Percentiles rank a stretch among this genome's conserved stretches.
Conservation (phyloP, 345 rosid genomes). For the Melaleuca alternifolia region DNA sequence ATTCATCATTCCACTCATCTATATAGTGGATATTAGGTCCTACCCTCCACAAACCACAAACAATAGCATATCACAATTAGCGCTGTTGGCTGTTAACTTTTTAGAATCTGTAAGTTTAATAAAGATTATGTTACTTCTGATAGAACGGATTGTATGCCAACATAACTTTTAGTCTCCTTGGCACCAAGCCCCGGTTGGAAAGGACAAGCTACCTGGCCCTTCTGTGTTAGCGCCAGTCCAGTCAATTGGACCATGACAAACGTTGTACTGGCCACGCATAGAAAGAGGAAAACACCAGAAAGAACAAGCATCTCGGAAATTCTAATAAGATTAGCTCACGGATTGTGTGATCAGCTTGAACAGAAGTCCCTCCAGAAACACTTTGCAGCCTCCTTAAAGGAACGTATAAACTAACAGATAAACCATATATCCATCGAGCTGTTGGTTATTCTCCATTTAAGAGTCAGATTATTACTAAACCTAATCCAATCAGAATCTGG, state of each 20-base stretch:
- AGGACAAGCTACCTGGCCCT: not conserved
- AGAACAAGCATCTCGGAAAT: not conserved
- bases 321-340: not conserved
- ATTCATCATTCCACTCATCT: not conserved
- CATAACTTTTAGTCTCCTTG: not conserved
- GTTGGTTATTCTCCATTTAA: not conserved
- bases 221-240: not conserved
- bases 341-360: not conserved
- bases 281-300: not conserved
- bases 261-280: not conserved
- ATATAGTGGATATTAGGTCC: not conserved
- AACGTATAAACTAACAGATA: not conserved
- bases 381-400: not conserved
- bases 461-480: not conserved
- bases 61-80: not conserved
- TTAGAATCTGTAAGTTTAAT: not conserved
- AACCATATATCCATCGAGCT: not conserved
- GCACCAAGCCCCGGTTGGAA: not conserved
- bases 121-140: not conserved
- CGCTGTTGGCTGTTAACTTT: not conserved
- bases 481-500: not conserved
- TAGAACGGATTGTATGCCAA: not conserved
- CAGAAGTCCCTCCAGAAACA: not conserved
- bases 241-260: not conserved
- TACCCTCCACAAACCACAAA: not conserved